Percentiles rank a stretch among this genome's conserved stretches.
phyloP scores from a whole-genome alignment of 805 yeast species.

The Candida tallmaniae region DNA sequence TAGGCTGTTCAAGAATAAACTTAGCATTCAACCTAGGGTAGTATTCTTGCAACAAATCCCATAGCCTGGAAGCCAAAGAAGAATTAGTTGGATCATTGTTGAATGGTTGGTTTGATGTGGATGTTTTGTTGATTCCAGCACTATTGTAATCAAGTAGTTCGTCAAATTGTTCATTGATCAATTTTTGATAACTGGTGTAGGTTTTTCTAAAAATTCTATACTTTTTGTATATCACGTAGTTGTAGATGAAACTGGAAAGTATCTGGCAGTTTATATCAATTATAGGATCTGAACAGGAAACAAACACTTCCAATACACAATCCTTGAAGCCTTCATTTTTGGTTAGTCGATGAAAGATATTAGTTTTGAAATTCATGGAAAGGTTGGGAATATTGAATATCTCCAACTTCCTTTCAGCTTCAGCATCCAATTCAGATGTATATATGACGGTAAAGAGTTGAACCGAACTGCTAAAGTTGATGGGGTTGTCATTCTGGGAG shows the following conservation, averaged over 20 bases:
- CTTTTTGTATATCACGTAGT: conserved; percentile 26
- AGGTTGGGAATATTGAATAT: conserved; percentile 27
- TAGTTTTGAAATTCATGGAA: conserved; percentile 31
- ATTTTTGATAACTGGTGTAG: conserved; percentile 6
- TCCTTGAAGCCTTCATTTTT: conserved; percentile 33
- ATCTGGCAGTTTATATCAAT: conserved; percentile 33
- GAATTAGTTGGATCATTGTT: conserved; percentile 1
- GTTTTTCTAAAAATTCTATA: conserved; percentile 18
- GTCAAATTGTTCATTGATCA: conserved; percentile 4
- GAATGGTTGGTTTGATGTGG: not conserved
- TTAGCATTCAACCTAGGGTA: conserved; percentile 29
- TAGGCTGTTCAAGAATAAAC: conserved; percentile 29
- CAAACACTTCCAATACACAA: conserved; percentile 33
- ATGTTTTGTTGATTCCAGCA: not conserved
- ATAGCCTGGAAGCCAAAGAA: conserved; percentile 13
- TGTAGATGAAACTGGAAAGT: conserved; percentile 29
- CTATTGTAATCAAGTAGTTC: conserved; percentile 1
- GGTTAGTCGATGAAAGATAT: conserved; percentile 27
- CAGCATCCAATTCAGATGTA: conserved; percentile 8
- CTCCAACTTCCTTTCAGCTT: conserved; percentile 9
- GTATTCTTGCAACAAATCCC: conserved; percentile 24
- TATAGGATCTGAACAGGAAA: conserved; percentile 35
- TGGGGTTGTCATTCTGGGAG: conserved; percentile 24
- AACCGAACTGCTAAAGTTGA: conserved; percentile 28
- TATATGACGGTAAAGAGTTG: conserved; percentile 28